These are phyloP conservation scores for Proliferodiscus dingleyae DNA, from an alignment of 2,329 filamentous ascomycete genomes.

Conservation along the genomic window DNA sequence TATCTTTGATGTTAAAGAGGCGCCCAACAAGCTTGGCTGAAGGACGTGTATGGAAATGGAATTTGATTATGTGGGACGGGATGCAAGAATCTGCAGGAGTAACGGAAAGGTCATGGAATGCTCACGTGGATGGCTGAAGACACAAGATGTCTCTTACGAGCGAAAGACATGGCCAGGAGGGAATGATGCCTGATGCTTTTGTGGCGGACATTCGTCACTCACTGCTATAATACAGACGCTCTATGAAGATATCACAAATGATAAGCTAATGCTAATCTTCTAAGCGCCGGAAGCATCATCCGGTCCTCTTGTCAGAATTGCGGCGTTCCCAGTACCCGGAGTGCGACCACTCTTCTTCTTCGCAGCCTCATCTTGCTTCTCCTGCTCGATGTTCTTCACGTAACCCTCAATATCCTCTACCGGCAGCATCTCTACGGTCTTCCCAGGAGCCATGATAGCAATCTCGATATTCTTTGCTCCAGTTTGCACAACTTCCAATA, in stretches of 20 bases:
- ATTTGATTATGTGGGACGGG: slow-evolving; percentile 30
- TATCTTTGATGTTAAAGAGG: slow-evolving; percentile 72
- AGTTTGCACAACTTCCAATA: slow-evolving; percentile 96
- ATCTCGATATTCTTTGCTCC: slow-evolving; percentile 99
- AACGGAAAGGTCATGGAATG: slow-evolving; percentile 6
- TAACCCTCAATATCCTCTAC: slow-evolving; percentile 95
- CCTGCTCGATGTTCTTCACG: slow-evolving; percentile 97
- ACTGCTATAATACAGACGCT: slow-evolving; percentile 32
- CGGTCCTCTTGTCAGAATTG: slow-evolving; percentile 65
- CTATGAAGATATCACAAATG: slow-evolving; percentile 22
- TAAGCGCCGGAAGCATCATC: slow-evolving; percentile 31
- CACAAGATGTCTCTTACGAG: slow-evolving; percentile 1
- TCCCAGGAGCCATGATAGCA: slow-evolving; percentile 92
- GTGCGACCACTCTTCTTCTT: slow-evolving; percentile 87
- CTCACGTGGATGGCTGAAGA: not conserved
- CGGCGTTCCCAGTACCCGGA: slow-evolving; percentile 63
- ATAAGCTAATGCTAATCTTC: slow-evolving; percentile 12
- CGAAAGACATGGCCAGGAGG: slow-evolving; percentile 1
- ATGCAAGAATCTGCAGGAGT: slow-evolving; percentile 11
- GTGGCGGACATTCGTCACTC: slow-evolving; percentile 23
- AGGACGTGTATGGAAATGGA: slow-evolving; percentile 1
- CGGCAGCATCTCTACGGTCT: slow-evolving; percentile 86
- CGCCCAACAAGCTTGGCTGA: slow-evolving; percentile 73
- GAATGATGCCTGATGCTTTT: slow-evolving; percentile 1
- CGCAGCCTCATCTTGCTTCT: slow-evolving; percentile 97